These are phyloP conservation scores for Didymella lethalis DNA, from an alignment of 2,329 filamentous ascomycete genomes.

Conservation along the genomic window DNA sequence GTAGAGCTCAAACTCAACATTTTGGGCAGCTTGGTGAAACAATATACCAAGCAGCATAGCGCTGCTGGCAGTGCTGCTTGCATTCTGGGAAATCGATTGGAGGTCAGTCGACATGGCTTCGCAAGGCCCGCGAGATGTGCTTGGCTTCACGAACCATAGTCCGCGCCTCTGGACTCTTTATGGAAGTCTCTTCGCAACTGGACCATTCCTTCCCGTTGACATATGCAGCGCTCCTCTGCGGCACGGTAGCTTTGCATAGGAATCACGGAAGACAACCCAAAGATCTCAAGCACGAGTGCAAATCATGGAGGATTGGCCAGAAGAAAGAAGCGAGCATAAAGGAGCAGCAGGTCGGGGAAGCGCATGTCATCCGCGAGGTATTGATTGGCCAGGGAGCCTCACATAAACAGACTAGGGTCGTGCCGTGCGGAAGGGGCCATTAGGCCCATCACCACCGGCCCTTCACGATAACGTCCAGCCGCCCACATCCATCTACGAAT, in stretches of 20 bases:
- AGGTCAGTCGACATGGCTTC: neutral
- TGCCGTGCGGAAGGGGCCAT: neutral
- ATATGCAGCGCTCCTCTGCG: neutral
- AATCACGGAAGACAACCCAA: neutral
- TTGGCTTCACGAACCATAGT: neutral
- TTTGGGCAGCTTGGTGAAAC: neutral
- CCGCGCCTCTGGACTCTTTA: neutral
- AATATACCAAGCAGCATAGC: neutral
- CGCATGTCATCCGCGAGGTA: neutral
- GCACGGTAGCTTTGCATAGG: neutral
- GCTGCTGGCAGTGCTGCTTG: neutral
- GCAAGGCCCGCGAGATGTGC: conserved; percentile 6
- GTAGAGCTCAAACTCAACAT: neutral
- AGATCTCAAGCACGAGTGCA: neutral
- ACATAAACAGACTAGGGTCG: neutral
- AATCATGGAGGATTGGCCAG: neutral
- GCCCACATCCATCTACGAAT: neutral
- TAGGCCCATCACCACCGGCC: neutral
- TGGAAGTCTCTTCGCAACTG: neutral
- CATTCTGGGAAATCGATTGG: neutral
- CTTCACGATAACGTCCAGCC: neutral
- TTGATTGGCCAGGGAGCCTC: neutral
- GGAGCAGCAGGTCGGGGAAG: neutral
- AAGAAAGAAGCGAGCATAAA: neutral
- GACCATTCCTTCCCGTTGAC: neutral